Evolutionary conservation across 2,329 filamentous ascomycete genomes (phyloP).

Genomic region (Tolypocladium endophyticum): DNA sequence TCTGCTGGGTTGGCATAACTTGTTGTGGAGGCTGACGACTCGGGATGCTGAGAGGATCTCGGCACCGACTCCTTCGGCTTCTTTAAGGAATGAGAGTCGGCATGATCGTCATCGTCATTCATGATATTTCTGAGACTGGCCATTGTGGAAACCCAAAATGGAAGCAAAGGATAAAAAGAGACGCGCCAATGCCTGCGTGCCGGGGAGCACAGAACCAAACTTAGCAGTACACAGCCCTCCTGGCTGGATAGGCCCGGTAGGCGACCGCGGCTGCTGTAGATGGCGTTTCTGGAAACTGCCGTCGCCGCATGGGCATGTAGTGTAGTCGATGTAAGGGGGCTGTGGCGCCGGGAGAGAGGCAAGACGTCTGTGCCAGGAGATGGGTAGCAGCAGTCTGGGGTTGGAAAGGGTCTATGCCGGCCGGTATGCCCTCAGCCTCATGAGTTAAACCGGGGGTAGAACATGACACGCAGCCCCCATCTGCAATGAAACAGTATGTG

Average conservation of each 20-base stretch:
- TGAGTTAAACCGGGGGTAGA: slow-evolving; percentile 7
- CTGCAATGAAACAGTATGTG: slow-evolving; percentile 10
- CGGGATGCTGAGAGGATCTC: slow-evolving; percentile 16
- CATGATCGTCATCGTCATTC: slow-evolving; percentile 41
- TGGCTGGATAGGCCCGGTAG: slow-evolving; percentile 19
- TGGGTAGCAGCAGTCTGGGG: slow-evolving; percentile 2
- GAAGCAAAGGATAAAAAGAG: slow-evolving; percentile 21
- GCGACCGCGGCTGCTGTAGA: slow-evolving; percentile 15
- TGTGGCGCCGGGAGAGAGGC: slow-evolving; percentile 9
- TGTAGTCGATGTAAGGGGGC: slow-evolving; percentile 6
- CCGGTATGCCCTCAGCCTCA: slow-evolving; percentile 8
- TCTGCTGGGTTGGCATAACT: slow-evolving; percentile 29
- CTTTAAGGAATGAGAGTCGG: slow-evolving; percentile 32
- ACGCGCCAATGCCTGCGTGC: slow-evolving; percentile 17
- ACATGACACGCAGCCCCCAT: slow-evolving; percentile 11
- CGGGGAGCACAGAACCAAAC: slow-evolving; percentile 23
- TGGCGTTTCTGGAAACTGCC: slow-evolving; percentile 20
- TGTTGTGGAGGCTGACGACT: slow-evolving; percentile 23
- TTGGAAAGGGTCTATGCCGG: slow-evolving; percentile 2
- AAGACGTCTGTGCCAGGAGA: neutral
- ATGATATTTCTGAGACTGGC: slow-evolving; percentile 47
- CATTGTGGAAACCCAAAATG: slow-evolving; percentile 35
- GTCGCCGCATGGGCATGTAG: slow-evolving; percentile 11
- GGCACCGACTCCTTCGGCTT: slow-evolving; percentile 30
- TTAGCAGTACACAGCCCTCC: slow-evolving; percentile 36